phyloP scores from a whole-genome alignment of 192 early-diverging fungal genomes.

The Dimargaris verticillata region DNA sequence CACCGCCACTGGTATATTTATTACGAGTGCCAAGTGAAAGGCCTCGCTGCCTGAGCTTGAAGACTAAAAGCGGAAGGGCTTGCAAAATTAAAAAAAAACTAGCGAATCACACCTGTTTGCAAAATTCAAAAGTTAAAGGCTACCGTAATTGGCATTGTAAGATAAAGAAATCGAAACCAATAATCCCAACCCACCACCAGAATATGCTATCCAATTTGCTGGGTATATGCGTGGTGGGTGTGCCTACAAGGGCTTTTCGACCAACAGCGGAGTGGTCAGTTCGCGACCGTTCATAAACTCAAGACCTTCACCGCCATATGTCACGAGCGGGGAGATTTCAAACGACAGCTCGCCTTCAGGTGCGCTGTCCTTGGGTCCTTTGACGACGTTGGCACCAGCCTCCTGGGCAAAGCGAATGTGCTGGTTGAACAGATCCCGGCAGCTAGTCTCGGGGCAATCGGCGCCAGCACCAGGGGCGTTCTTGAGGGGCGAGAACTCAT shows the following conservation, averaged over 20 bases:
- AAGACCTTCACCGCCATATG: conserved; percentile 87
- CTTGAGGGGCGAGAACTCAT: conserved; percentile 97
- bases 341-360: conserved; percentile 33
- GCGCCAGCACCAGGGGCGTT: conserved; percentile 77
- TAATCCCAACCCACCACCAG: too few relatives aligned
- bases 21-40: too few relatives aligned
- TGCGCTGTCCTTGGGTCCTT: conserved; percentile 22
- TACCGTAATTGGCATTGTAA: too few relatives aligned
- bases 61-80: too few relatives aligned
- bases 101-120: too few relatives aligned
- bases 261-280: conserved; percentile 35
- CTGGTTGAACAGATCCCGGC: conserved; percentile 75
- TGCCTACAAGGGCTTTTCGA: conserved; percentile 15
- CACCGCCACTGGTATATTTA: too few relatives aligned
- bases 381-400: conserved; percentile 64
- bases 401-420: conserved; percentile 70
- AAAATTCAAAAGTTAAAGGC: too few relatives aligned
- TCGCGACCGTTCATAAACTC: conserved; percentile 57
- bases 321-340: conserved; percentile 80
- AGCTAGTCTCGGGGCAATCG: conserved; percentile 88
- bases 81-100: too few relatives aligned
- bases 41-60: too few relatives aligned
- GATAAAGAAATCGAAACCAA: too few relatives aligned
- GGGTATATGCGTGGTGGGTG: too few relatives aligned
- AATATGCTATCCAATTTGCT: too few relatives aligned